Evolutionary conservation across 1,284 basidiomycete genomes (phyloP).

Genomic region (Xanthoconium separans): DNA sequence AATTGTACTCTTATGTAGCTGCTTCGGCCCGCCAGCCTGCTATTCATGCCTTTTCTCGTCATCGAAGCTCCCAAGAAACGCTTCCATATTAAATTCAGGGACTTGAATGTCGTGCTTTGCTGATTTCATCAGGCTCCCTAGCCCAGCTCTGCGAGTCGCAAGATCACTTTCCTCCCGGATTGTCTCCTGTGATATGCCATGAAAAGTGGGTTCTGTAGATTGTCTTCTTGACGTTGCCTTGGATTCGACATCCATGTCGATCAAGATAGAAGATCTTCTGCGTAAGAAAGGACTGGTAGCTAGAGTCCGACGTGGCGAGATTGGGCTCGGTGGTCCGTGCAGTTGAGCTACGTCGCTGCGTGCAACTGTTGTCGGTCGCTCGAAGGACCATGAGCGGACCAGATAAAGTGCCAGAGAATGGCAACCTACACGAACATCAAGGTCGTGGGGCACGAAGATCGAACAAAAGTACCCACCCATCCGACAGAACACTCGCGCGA

Average conservation of each 20-base stretch:
- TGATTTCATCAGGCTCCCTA: constrained; percentile 82
- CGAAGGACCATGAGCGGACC: constrained; percentile 88
- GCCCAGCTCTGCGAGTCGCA: constrained; percentile 64
- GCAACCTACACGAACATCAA: constrained; percentile 63
- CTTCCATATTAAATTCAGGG: constrained; percentile 83
- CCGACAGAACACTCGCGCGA: constrained; percentile 85
- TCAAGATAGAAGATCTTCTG: constrained; percentile 71
- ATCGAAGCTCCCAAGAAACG: constrained; percentile 37
- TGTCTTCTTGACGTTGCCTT: constrained; percentile 56
- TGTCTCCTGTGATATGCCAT: constrained; percentile 27
- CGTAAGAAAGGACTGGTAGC: constrained; percentile 53
- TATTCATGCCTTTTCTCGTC: constrained; percentile 3
- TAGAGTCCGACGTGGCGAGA: constrained; percentile 46
- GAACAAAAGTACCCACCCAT: constrained; percentile 68
- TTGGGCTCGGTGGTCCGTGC: constrained; percentile 39
- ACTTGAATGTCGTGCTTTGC: constrained; percentile 85
- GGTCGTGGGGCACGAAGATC: not conserved
- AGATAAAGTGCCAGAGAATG: constrained; percentile 86
- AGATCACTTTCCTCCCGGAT: constrained; percentile 55
- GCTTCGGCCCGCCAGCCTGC: not conserved
- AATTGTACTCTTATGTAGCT: constrained; percentile 15
- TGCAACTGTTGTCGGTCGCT: constrained; percentile 55
- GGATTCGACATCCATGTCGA: constrained; percentile 82
- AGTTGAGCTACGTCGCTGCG: not conserved
- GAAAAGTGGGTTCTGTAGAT: constrained; percentile 42